Conservation (phyloP, 768 basidiomycete species). For the Boletales sp. region DNA sequence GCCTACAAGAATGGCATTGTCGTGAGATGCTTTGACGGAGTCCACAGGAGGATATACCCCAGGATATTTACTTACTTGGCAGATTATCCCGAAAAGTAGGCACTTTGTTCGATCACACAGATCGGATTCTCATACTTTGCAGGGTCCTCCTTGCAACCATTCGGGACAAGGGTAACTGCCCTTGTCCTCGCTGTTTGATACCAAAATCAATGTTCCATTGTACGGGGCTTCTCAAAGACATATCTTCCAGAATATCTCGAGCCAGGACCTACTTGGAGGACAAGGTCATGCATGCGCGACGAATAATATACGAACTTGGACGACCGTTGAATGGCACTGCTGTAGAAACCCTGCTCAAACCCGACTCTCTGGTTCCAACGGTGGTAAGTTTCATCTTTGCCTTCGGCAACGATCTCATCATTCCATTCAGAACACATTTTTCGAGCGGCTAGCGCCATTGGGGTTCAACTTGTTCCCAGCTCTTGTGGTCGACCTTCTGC, state of each 20-base stretch:
- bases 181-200: constrained; percentile 18
- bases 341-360: neutral
- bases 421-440: constrained; percentile 1
- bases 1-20: constrained; percentile 2
- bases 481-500: neutral
- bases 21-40: neutral
- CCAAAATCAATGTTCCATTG: neutral
- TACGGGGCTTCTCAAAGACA: neutral
- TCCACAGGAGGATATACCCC: neutral
- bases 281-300: no score
- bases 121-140: no score
- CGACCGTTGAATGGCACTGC: neutral
- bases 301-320: neutral
- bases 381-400: neutral
- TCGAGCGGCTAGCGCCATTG: neutral
- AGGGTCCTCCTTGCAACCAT: constrained; percentile 26
- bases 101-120: no score
- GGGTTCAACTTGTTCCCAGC: neutral
- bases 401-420: no score
- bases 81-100: constrained; percentile 4
- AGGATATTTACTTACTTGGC: constrained; percentile 5
- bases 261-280: neutral
- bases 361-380: neutral
- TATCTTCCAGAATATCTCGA: neutral
- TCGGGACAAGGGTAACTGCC: constrained; percentile 22